Evolutionary conservation across 2,329 filamentous ascomycete species (phyloP).

Genomic region (Colletotrichum neosansevieriae): DNA sequence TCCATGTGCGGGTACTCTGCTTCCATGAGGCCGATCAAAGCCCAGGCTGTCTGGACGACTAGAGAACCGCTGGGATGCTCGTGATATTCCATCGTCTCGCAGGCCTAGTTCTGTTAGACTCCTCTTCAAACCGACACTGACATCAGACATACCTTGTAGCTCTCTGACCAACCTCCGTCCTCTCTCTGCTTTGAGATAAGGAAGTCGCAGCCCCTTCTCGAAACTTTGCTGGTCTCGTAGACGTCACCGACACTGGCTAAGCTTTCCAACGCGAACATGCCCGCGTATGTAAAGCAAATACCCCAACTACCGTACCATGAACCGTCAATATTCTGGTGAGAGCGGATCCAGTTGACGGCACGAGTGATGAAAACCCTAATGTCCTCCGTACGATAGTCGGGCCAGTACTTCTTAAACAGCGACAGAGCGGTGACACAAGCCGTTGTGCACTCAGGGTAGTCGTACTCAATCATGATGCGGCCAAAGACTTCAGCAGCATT

Average conservation of each 20-base stretch:
- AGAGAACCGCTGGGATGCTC: constrained; percentile 83
- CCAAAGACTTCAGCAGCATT: constrained; percentile 98
- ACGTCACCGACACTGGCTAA: constrained; percentile 85
- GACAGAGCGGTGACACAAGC: constrained; percentile 90
- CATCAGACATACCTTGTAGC: constrained; percentile 72
- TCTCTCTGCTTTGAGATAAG: constrained; percentile 84
- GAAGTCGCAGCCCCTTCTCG: constrained; percentile 85
- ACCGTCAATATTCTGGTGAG: constrained; percentile 82
- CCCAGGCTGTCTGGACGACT: constrained; percentile 96
- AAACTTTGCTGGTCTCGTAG: constrained; percentile 78
- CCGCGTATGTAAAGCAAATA: constrained; percentile 97
- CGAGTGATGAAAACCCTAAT: constrained; percentile 79
- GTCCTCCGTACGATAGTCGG: constrained; percentile 81
- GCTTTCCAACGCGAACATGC: constrained; percentile 95
- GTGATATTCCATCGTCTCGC: constrained; percentile 79
- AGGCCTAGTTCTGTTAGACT: constrained; percentile 64
- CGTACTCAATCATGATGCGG: constrained; percentile 98
- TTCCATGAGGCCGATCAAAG: constrained; percentile 83
- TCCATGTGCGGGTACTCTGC: constrained; percentile 82
- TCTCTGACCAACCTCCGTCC: constrained; percentile 97
- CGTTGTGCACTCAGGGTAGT: constrained; percentile 98
- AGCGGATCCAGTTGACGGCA: constrained; percentile 86
- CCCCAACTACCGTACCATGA: constrained; percentile 99
- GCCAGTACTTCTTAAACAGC: constrained; percentile 84
- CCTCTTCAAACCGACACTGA: constrained; percentile 9